Conservation (phyloP, 352 stramenopile species). For the Phytopythium cucurbitacearum region DNA sequence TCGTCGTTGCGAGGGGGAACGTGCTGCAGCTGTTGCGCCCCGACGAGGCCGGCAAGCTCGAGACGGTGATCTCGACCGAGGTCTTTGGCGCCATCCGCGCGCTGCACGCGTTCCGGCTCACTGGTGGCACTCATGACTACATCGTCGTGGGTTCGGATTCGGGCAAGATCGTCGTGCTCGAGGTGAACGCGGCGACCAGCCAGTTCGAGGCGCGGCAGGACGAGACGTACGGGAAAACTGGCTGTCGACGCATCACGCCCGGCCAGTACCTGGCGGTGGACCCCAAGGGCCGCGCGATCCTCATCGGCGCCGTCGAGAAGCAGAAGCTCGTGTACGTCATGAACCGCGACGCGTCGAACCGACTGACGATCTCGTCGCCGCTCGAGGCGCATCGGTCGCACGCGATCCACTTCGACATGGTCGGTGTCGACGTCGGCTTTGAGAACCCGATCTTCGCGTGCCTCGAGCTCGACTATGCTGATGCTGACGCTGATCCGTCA, state of each 20-base stretch:
- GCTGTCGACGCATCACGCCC: conserved; percentile 94
- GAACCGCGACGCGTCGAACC: conserved; percentile 93
- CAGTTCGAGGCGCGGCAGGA: conserved; percentile 87
- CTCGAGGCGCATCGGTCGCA: conserved; percentile 97
- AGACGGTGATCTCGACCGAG: conserved; percentile 78
- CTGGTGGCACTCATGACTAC: conserved; percentile 91
- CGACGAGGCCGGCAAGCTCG: conserved; percentile 61
- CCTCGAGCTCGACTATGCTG: conserved; percentile 95
- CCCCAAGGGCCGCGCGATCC: conserved; percentile 95
- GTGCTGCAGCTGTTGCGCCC: conserved; percentile 93
- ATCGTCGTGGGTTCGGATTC: conserved; percentile 95
- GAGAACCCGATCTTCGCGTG: conserved; percentile 99
- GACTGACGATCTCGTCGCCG: conserved; percentile 96
- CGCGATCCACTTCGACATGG: conserved; percentile 93
- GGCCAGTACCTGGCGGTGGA: conserved; percentile 97
- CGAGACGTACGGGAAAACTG: conserved; percentile 96
- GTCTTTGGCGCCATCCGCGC: conserved; percentile 92
- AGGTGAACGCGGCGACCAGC: conserved; percentile 84
- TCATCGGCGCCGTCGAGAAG: conserved; percentile 97
- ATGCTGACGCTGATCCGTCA: conserved; percentile 81
- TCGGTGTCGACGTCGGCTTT: conserved; percentile 97
- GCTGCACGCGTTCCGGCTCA: conserved; percentile 88
- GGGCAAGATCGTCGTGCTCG: conserved; percentile 94
- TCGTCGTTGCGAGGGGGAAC: conserved; percentile 92
- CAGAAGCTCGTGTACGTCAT: conserved; percentile 99